phyloP scores from a whole-genome alignment of 176 grass and related monocot species.

The Pharus latifolius region DNA sequence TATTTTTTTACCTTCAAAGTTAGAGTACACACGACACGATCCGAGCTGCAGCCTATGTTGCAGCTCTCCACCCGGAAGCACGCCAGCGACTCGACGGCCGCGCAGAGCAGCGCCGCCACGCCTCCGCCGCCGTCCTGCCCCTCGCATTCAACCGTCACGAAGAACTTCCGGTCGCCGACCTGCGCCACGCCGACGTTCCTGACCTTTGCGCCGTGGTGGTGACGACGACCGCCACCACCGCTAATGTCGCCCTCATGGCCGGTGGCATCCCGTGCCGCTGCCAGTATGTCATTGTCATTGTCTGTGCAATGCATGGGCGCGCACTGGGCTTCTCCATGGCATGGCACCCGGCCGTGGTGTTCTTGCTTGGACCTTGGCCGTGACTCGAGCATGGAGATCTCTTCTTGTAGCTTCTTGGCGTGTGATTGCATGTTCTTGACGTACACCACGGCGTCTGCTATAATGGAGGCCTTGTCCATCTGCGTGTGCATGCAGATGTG shows the following conservation, averaged over 20 bases:
- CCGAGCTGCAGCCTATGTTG: conserved; percentile 30
- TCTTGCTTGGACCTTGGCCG: conserved; percentile 6
- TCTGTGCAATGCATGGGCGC: too few species aligned
- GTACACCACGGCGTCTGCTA: conserved; percentile 76
- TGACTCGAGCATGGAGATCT: conserved; percentile 55
- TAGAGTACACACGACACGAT: conserved; percentile 41
- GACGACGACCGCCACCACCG: background rate
- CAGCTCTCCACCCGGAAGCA: conserved; percentile 66
- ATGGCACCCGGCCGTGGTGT: background rate
- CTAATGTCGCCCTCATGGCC: background rate
- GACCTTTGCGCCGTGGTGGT: conserved; percentile 21
- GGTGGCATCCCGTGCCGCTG: too few species aligned
- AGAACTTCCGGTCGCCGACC: conserved; percentile 51
- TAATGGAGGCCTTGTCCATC: conserved; percentile 98
- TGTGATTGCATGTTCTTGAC: conserved; percentile 58
- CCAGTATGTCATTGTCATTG: too few species aligned
- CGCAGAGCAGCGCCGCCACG: conserved; percentile 43
- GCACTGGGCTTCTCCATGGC: too few species aligned
- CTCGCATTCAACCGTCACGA: conserved; percentile 66
- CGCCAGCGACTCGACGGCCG: conserved; percentile 52
- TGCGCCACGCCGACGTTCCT: conserved; percentile 25
- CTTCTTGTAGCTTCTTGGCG: conserved; percentile 50
- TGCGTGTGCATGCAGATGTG: background rate
- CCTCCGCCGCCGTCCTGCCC: background rate
- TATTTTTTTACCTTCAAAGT: conserved; percentile 75